Evolutionary conservation across 75 land plant species (phyloP).

Genomic region (Pseudotsuga menziesii): DNA sequence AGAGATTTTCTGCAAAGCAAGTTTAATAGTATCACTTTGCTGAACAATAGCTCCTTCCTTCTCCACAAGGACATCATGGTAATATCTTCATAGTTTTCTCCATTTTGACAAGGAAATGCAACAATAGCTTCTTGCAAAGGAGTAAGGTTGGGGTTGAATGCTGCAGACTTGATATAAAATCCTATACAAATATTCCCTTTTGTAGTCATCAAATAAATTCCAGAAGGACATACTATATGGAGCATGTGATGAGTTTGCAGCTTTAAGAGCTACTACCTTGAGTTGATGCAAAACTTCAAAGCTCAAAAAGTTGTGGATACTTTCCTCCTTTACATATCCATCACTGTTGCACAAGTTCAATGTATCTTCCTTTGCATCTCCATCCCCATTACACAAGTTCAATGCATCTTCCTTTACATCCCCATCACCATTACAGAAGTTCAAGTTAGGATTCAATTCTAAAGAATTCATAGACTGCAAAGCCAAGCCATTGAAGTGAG

Average conservation of each 20-base stretch:
- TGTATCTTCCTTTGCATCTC: constrained; percentile 4
- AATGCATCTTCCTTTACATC: constrained; percentile 7
- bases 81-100: too few species aligned
- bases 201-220: constrained; percentile 63
- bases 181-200: constrained; percentile 65
- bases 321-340: constrained; percentile 7
- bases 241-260: too few species aligned
- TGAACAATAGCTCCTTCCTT: too few species aligned
- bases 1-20: too few species aligned
- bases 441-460: background rate
- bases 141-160: too few species aligned
- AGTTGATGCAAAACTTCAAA: constrained; percentile 6
- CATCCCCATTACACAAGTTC: background rate
- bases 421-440: too few species aligned
- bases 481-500: constrained; percentile 30
- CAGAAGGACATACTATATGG: constrained; percentile 96
- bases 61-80: too few species aligned
- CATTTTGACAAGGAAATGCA: too few species aligned
- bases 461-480: background rate
- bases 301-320: background rate
- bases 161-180: too few species aligned
- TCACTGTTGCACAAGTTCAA: background rate
- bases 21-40: too few species aligned
- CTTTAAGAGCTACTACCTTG: constrained; percentile 48
- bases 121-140: too few species aligned